Base-by-base conservation (phyloP, 805 yeast genomes). In the Cyberlindnera samutprakarnensis region DNA sequence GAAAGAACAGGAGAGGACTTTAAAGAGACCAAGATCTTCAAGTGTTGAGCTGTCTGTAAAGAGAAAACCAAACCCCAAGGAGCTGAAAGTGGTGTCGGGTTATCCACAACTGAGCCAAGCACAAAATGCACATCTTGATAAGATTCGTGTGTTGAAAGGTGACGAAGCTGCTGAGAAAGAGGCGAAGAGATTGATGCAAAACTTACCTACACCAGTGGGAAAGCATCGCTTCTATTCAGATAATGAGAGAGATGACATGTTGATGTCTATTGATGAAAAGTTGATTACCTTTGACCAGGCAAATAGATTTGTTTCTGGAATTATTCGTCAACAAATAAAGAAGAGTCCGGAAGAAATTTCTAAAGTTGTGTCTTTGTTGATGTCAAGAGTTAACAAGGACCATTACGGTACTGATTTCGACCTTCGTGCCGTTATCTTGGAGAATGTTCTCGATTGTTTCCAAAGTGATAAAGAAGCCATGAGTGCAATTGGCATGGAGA, bases 381-480 rank as follows among this genome's bases (percentile, higher is more conserved):
- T 28, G 16, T 14, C 9, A 13, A 15, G 31, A 14, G 13, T 16
- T 10, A 16, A 7, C 8, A 22, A 22, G 25, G 31, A 28, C 6
- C 25, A 22, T 15, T 28, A 22, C n/a, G 31, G n/a, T 10, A 28
- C 31, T 6, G 25, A 21, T 6, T 28, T 15, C 16, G 26, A 28
- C 25, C 12, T 14, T 8, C 18, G 31, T 12, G n/a, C 7, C 20
- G 14, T 18, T 14, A 28, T 28, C 4, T 16, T 28, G 16, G n/a
- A 28, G 6, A 18, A 13, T 12, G 10, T 18, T 7, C n/a, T 16
- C 10, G 31, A 22, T 6, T 12, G 8, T n/a, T 28, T 28, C 14
- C 25, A 28, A 9, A 17, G 26, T 12, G 14, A 28, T n/a, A 13
- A 15, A 15, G 31, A 28, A 14, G 20, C 22, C 11, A 12, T 17